A percentile compares a stretch with the other conserved stretches of the same genome.
phyloP scores from a whole-genome alignment of 2,329 filamentous ascomycete genomes.

The Cercospora sp. region DNA sequence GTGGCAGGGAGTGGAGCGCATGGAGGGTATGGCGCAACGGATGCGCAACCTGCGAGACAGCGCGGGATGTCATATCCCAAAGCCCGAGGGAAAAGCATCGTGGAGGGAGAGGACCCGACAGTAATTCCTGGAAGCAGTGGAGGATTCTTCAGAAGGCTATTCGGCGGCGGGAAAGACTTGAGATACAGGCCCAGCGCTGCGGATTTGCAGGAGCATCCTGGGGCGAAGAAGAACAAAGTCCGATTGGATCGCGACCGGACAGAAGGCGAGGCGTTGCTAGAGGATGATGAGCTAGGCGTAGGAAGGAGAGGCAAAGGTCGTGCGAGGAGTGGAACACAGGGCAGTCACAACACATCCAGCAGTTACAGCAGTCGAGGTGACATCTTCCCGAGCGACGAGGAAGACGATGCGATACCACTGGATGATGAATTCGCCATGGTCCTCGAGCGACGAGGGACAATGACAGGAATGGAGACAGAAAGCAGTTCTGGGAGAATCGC shows the following conservation, averaged over 20 bases:
- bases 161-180: slow-evolving; percentile 71
- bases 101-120: slow-evolving; percentile 67
- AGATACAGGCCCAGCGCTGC: slow-evolving; percentile 89
- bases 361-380: slow-evolving; percentile 87
- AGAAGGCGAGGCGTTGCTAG: slow-evolving; percentile 72
- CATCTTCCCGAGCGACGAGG: slow-evolving; percentile 83
- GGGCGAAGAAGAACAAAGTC: slow-evolving; percentile 45
- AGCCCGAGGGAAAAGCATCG: slow-evolving; percentile 57
- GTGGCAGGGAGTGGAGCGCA: slow-evolving; percentile 65
- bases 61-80: slow-evolving; percentile 79
- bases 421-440: slow-evolving; percentile 90
- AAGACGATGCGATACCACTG: slow-evolving; percentile 85
- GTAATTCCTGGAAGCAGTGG: slow-evolving; percentile 89
- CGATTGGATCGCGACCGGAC: slow-evolving; percentile 38
- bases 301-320: slow-evolving; percentile 44
- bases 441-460: slow-evolving; percentile 65
- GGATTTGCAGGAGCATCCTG: slow-evolving; percentile 84
- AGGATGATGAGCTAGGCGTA: slow-evolving; percentile 55
- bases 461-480: slow-evolving; percentile 60
- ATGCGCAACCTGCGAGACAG: slow-evolving; percentile 62
- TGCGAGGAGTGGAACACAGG: slow-evolving; percentile 74
- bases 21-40: slow-evolving; percentile 39
- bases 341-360: slow-evolving; percentile 78
- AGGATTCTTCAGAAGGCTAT: slow-evolving; percentile 72
- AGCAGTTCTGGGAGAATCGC: slow-evolving; percentile 65